phyloP scores from a whole-genome alignment of 2,329 filamentous ascomycete genomes.

The Fusarium sp. region DNA sequence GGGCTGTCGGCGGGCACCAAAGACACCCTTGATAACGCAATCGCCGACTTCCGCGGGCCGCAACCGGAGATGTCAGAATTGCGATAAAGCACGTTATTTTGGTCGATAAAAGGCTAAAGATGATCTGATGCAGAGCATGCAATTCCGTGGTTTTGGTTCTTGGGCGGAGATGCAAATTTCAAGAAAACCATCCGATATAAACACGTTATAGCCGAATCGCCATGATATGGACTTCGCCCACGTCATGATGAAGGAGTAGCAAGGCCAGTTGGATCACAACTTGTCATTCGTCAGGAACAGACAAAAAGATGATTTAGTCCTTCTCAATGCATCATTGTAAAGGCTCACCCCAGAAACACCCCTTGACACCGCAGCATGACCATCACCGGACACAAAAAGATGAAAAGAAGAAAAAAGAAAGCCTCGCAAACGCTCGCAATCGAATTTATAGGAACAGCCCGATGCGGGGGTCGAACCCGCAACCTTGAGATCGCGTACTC shows the following conservation, averaged over 20 bases:
- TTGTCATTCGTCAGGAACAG: background rate
- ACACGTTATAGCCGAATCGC: background rate
- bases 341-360: background rate
- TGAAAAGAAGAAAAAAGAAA: slow-evolving; percentile 22
- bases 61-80: slow-evolving; percentile 40
- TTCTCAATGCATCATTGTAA: too few relatives aligned
- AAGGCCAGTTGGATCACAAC: too few relatives aligned
- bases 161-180: slow-evolving; percentile 35
- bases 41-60: slow-evolving; percentile 43
- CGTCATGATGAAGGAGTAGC: background rate
- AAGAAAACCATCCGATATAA: background rate
- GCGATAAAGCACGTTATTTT: slow-evolving; percentile 25
- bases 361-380: background rate
- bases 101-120: background rate
- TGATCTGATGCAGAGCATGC: background rate
- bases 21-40: slow-evolving; percentile 22
- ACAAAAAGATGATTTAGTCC: background rate
- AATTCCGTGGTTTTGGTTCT: slow-evolving; percentile 8
- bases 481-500: slow-evolving; percentile 59
- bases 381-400: slow-evolving; percentile 2
- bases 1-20: slow-evolving; percentile 37
- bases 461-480: slow-evolving; percentile 62
- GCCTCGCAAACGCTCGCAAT: slow-evolving; percentile 34
- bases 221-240: background rate
- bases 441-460: slow-evolving; percentile 50